Evolutionary conservation across 805 yeast species (phyloP).

Genomic region (Zygosaccharomyces kombuchaensis): DNA sequence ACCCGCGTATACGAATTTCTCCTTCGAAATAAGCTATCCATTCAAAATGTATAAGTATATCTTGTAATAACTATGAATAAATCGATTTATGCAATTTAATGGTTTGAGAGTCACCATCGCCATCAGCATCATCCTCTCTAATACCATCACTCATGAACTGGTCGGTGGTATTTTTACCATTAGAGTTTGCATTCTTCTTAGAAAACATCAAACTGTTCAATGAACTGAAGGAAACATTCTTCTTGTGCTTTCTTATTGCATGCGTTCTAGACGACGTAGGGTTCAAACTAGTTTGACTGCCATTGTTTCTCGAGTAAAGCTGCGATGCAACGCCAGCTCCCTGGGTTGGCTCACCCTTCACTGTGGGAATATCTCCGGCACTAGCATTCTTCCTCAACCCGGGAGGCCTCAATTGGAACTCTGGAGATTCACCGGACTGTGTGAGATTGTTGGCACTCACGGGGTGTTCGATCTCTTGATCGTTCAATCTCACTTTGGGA

Average conservation of each 20-base stretch:
- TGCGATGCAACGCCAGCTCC: slow-evolving; percentile 6
- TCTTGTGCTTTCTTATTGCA: slow-evolving; percentile 32
- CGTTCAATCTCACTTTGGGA: slow-evolving; percentile 22
- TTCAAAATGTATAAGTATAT: not conserved
- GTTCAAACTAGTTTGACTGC: slow-evolving; percentile 24
- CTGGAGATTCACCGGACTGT: slow-evolving; percentile 5
- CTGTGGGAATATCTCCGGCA: slow-evolving; percentile 13
- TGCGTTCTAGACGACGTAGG: slow-evolving; percentile 23
- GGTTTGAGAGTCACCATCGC: slow-evolving; percentile 15
- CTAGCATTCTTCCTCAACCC: slow-evolving; percentile 13
- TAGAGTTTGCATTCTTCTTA: slow-evolving; percentile 24
- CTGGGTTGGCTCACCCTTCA: slow-evolving; percentile 7
- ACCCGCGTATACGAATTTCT: not conserved
- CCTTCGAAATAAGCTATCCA: not conserved
- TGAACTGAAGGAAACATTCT: slow-evolving; percentile 35
- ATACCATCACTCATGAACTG: slow-evolving; percentile 31
- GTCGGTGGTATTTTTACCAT: slow-evolving; percentile 22
- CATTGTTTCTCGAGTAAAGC: slow-evolving; percentile 23
- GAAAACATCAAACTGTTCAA: slow-evolving; percentile 35
- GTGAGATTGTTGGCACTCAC: slow-evolving; percentile 1
- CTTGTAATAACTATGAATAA: slow-evolving; percentile 19
- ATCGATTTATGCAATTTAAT: slow-evolving; percentile 31
- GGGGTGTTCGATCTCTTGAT: slow-evolving; percentile 15
- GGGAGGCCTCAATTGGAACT: slow-evolving; percentile 1
- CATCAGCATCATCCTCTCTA: slow-evolving; percentile 28